These are phyloP conservation scores for Wickerhamiella hasegawae DNA, from an alignment of 805 yeast species.

Conservation along the genomic window DNA sequence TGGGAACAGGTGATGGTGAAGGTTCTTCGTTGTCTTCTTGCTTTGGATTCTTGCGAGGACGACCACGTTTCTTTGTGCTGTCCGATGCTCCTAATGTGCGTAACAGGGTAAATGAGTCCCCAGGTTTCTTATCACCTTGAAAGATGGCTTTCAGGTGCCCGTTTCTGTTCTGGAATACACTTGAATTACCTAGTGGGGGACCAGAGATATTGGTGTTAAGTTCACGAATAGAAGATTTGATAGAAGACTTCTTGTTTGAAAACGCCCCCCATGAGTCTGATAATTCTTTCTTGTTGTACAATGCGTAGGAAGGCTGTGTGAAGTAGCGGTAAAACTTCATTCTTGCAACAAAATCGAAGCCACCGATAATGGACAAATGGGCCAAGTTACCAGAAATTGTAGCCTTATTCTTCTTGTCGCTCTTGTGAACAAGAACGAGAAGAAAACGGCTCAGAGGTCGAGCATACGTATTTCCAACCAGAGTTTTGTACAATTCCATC, in stretches of 20 bases:
- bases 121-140: no score
- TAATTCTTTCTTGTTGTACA: neutral
- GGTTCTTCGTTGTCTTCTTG: no score
- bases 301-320: conserved; percentile 18
- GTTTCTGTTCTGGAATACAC: conserved; percentile 3
- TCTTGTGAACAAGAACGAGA: conserved; percentile 30
- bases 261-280: conserved; percentile 17
- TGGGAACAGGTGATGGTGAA: no score
- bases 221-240: conserved; percentile 2
- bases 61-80: conserved; percentile 6
- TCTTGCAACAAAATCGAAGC: conserved; percentile 60
- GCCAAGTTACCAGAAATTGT: conserved; percentile 13
- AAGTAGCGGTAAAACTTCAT: conserved; percentile 54
- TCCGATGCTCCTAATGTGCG: no score
- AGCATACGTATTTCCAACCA: conserved; percentile 40
- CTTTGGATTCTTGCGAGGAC: neutral
- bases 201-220: neutral
- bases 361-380: conserved; percentile 34
- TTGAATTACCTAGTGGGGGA: conserved; percentile 7
- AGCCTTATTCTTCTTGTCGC: conserved; percentile 16
- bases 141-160: neutral
- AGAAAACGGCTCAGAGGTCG: conserved; percentile 36
- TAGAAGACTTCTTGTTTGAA: neutral
- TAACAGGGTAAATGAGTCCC: no score
- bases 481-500: conserved; percentile 31